Evolutionary conservation across 1,284 basidiomycete species (phyloP).

Genomic region (Vanrija pseudolonga): DNA sequence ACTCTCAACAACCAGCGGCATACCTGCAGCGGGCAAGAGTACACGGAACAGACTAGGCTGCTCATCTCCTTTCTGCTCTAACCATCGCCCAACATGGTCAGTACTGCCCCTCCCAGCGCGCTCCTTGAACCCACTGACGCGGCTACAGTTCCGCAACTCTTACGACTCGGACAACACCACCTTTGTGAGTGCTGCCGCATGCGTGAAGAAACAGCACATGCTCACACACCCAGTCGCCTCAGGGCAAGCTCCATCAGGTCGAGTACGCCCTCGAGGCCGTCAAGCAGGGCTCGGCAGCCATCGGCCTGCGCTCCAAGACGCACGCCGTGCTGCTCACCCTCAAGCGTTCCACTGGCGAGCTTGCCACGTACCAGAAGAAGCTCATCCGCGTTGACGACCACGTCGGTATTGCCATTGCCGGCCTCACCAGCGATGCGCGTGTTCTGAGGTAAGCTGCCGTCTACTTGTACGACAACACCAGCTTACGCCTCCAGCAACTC

Average conservation of each 20-base stretch:
- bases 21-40: background rate
- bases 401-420: conserved; percentile 97
- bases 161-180: conserved; percentile 96
- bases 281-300: conserved; percentile 97
- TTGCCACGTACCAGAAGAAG: conserved; percentile 99
- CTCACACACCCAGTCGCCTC: conserved; percentile 35
- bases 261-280: conserved; percentile 99
- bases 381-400: conserved; percentile 99
- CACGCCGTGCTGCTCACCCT: conserved; percentile 90
- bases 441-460: conserved; percentile 70
- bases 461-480: background rate
- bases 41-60: background rate
- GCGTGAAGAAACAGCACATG: background rate
- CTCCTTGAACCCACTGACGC: conserved; percentile 2
- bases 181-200: conserved; percentile 53
- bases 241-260: conserved; percentile 65
- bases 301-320: conserved; percentile 90
- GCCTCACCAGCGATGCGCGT: conserved; percentile 94
- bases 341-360: conserved; percentile 98
- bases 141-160: conserved; percentile 77
- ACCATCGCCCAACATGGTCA: conserved; percentile 17
- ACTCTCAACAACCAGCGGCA: background rate
- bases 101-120: background rate
- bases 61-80: background rate
- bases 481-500: conserved; percentile 67